These are phyloP conservation scores for Xylaria sp. DNA, from an alignment of 2,329 filamentous ascomycete species.

Conservation along the genomic window DNA sequence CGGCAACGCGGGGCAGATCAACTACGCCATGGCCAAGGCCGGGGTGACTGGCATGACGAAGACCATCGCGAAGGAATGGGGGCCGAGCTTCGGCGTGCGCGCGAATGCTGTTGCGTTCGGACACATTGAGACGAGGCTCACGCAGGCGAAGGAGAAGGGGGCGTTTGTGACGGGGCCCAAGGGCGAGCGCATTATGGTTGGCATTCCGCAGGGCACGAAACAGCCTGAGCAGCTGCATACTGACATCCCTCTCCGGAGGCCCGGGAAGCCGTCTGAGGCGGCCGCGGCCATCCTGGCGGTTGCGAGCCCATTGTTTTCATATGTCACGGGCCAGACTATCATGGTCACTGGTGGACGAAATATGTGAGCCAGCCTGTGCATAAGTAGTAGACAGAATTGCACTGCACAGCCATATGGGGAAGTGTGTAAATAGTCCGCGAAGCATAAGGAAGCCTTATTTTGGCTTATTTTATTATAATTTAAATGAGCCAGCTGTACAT, in stretches of 20 bases:
- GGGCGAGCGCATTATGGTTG: slow-evolving; percentile 78
- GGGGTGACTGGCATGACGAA: slow-evolving; percentile 86
- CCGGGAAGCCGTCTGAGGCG: slow-evolving; percentile 83
- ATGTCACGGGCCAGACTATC: slow-evolving; percentile 88
- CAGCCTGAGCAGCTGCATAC: slow-evolving; percentile 59
- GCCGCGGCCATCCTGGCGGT: slow-evolving; percentile 81
- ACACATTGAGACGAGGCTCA: slow-evolving; percentile 81
- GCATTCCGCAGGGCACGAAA: slow-evolving; percentile 74
- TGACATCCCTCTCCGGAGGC: slow-evolving; percentile 82
- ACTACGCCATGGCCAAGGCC: slow-evolving; percentile 88
- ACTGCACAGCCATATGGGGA: slow-evolving; percentile 5
- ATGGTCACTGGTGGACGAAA: slow-evolving; percentile 83
- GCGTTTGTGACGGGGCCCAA: slow-evolving; percentile 81
- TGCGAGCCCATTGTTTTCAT: slow-evolving; percentile 83
- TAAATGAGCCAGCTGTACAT: slow-evolving; percentile 38
- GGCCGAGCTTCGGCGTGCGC: slow-evolving; percentile 81
- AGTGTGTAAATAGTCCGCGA: background rate
- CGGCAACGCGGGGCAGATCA: slow-evolving; percentile 91
- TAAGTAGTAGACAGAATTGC: background rate
- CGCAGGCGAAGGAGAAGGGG: slow-evolving; percentile 85
- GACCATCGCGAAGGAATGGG: slow-evolving; percentile 94
- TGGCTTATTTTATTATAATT: slow-evolving; percentile 38
- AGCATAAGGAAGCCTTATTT: slow-evolving; percentile 20
- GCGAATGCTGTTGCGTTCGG: slow-evolving; percentile 89
- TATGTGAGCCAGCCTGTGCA: slow-evolving; percentile 55